phyloP scores from a whole-genome alignment of 1,139 yeast species.

The Pichia sp. region DNA sequence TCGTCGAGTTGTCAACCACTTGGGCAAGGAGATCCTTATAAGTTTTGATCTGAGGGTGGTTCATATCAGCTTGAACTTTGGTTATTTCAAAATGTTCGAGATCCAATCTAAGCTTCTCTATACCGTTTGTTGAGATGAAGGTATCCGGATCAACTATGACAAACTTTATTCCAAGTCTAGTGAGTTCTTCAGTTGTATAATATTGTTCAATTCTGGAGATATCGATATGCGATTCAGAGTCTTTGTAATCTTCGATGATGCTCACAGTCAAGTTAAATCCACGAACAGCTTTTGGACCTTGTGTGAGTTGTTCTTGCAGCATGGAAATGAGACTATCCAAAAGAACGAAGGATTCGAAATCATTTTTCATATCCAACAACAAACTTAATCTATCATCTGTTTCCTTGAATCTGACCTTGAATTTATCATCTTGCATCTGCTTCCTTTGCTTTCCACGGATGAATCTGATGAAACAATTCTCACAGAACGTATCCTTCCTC shows the following conservation, averaged over 20 bases:
- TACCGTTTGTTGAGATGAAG: conserved; percentile 15
- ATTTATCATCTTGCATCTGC: conserved; percentile 62
- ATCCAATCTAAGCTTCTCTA: conserved; percentile 6
- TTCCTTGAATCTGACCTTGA: conserved; percentile 55
- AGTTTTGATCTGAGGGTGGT: conserved; percentile 20
- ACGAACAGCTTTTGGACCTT: conserved; percentile 52
- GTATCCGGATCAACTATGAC: conserved; percentile 35
- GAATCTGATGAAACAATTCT: conserved; percentile 63
- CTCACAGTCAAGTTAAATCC: conserved; percentile 61
- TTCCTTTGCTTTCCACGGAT: conserved; percentile 75
- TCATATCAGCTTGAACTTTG: background rate
- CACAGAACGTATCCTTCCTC: conserved; percentile 67
- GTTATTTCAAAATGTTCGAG: conserved; percentile 19
- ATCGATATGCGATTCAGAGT: conserved; percentile 1
- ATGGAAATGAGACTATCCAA: conserved; percentile 59
- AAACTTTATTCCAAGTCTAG: conserved; percentile 26
- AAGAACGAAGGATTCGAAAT: conserved; percentile 58
- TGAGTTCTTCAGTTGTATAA: conserved; percentile 16
- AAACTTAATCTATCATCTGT: conserved; percentile 32
- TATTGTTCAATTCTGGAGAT: conserved; percentile 15
- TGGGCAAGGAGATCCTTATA: conserved; percentile 25
- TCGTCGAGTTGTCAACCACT: conserved; percentile 48
- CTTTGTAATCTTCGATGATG: conserved; percentile 35
- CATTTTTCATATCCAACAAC: conserved; percentile 58
- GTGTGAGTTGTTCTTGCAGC: conserved; percentile 48